Evolutionary conservation across 2,329 filamentous ascomycete genomes (phyloP), one percentile per base, ranked within the genome.

Genomic region (Eutypella sp.): DNA sequence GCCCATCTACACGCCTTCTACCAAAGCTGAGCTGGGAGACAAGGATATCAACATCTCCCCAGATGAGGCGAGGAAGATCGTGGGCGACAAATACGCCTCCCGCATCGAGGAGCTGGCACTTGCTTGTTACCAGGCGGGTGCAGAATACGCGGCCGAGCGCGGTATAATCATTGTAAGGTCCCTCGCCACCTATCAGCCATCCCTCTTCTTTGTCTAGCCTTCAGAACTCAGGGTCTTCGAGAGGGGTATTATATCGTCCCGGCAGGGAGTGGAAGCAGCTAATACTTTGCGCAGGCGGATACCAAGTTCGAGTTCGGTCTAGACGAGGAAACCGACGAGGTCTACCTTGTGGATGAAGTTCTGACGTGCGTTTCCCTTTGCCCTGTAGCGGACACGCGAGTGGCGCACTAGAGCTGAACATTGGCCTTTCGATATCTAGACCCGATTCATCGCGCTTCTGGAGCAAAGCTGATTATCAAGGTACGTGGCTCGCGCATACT

Each of bases 361-460:
- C 71, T 95, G 49, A 89, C 85, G 7, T 82, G 81, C 11, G 85
- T 63, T 82, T 80, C 0, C 86, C 75, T 67, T 71, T 81, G 5
- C 10, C 15, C 24, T 18, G 8, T 42, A 22, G 16, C 18, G 18
- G 13, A 31, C 24, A 13, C 25, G n/a, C n/a, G n/a, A n/a, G n/a
- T n/a, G n/a, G n/a, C n/a, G 19, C 8, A 8, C 23, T 18, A 16
- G 16, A 9, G 6, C 5, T 10, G 15, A 34, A 22, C n/a, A 6
- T 33, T 31, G 38, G 22, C 31, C 3, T 44, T 5, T 5, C 13
- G 11, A 33, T 33, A 5, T 15, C 11, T 33, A 33, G 29, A 7
- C 89, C 90, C 2, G 85, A 89, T 64, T 85, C 80, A 45, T 92
- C 86, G 42, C 80, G 91, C 15, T 96, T 96, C 75, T 97, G 92